These are phyloP conservation scores for Lactifluus echinatus DNA, from an alignment of 768 basidiomycete species.

Conservation along the genomic window DNA sequence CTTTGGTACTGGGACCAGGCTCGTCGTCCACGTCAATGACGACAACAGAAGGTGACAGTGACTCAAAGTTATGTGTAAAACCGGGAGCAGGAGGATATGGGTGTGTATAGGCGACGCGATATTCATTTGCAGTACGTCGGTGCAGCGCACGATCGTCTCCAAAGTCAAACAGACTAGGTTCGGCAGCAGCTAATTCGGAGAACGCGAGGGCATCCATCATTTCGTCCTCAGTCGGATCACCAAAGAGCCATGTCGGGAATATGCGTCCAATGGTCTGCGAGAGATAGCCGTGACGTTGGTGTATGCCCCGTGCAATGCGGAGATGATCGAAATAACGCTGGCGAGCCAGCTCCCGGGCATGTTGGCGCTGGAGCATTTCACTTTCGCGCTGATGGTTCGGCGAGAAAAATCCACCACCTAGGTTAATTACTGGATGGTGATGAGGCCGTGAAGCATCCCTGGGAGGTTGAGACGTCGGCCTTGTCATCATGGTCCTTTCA, in stretches of 20 bases:
- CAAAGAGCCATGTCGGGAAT: conserved; percentile 18
- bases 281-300: conserved; percentile 15
- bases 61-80: conserved; percentile 60
- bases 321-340: conserved; percentile 11
- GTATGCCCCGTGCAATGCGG: conserved; percentile 9
- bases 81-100: conserved; percentile 46
- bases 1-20: conserved; percentile 17
- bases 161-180: neutral
- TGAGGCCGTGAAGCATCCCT: conserved; percentile 44
- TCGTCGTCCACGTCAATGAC: conserved; percentile 44
- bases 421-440: conserved; percentile 48
- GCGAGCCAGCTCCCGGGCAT: conserved; percentile 8
- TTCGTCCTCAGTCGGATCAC: conserved; percentile 16
- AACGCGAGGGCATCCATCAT: conserved; percentile 19
- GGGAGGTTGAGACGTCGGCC: conserved; percentile 24
- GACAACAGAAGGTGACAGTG: conserved; percentile 30
- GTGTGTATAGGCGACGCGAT: conserved; percentile 58
- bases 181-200: conserved; percentile 8
- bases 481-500: conserved; percentile 31
- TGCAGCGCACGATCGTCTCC: neutral
- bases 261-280: conserved; percentile 13
- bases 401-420: conserved; percentile 57
- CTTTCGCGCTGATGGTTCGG: conserved; percentile 25
- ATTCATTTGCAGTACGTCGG: conserved; percentile 32
- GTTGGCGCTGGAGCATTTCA: conserved; percentile 12